Conservation (phyloP, 257 asterid genomes). For the Solanum ossicruentum region DNA sequence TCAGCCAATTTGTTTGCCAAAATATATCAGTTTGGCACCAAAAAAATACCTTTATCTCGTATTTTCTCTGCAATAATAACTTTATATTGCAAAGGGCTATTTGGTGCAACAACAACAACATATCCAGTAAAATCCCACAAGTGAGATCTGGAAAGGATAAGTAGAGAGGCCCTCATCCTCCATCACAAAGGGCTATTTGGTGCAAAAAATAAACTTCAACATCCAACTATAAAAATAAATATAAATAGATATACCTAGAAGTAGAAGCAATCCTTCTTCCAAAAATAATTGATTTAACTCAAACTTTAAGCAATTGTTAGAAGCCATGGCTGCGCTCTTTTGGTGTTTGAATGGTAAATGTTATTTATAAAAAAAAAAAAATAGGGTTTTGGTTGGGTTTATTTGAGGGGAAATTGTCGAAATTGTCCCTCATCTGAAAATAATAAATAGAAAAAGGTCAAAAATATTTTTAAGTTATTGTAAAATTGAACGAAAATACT, state of each 20-base stretch:
- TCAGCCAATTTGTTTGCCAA: conserved; percentile 19
- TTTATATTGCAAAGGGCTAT: conserved; percentile 53
- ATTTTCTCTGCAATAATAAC: conserved; percentile 42
- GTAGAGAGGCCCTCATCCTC: no score
- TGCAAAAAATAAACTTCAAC: conserved; percentile 10
- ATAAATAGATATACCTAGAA: not conserved
- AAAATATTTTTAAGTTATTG: no score
- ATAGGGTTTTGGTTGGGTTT: not conserved
- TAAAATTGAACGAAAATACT: no score
- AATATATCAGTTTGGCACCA: conserved; percentile 35
- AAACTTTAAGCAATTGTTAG: not conserved
- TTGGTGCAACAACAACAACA: no score
- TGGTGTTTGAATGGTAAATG: not conserved
- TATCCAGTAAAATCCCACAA: no score
- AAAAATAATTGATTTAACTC: not conserved
- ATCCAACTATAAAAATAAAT: no score
- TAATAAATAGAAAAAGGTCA: no score
- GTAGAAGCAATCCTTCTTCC: not conserved
- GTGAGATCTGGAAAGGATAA: no score
- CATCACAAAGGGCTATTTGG: conserved; percentile 66
- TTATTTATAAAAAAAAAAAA: not conserved
- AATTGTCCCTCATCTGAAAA: not conserved
- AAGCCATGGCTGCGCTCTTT: not conserved
- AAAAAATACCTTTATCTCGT: conserved; percentile 31
- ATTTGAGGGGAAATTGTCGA: not conserved